Conservation (phyloP, 495 filamentous ascomycete genomes). For the Neurospora cerealis region DNA sequence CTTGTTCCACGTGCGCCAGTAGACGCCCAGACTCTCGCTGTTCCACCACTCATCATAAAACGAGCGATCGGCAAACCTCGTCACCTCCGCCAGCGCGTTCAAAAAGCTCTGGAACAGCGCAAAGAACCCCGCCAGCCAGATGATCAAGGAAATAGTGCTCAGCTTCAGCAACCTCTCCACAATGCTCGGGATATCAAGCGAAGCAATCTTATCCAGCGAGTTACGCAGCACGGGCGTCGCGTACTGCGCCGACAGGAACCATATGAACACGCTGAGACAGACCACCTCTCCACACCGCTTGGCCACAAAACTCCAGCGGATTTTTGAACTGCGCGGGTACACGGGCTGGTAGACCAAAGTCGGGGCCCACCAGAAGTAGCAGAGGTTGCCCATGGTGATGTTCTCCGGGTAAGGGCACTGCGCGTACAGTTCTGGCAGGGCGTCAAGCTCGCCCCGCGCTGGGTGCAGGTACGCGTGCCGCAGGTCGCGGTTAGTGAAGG, state of each 20-base stretch:
- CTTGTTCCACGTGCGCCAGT: constrained; percentile 97
- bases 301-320: constrained; percentile 76
- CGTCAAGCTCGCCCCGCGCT: constrained; percentile 41
- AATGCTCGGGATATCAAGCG: constrained; percentile 72
- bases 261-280: constrained; percentile 74
- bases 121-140: constrained; percentile 96
- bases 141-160: constrained; percentile 82
- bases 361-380: constrained; percentile 95
- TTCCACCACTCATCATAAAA: constrained; percentile 99
- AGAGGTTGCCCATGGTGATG: constrained; percentile 74
- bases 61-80: constrained; percentile 80
- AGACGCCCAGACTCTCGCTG: constrained; percentile 67
- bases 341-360: constrained; percentile 95
- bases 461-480: constrained; percentile 77
- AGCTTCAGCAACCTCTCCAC: constrained; percentile 88
- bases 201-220: constrained; percentile 73
- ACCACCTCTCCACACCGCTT: constrained; percentile 72
- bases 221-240: constrained; percentile 82
- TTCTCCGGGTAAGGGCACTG: constrained; percentile 84
- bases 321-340: constrained; percentile 68
- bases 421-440: constrained; percentile 69
- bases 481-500: constrained; percentile 92
- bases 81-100: constrained; percentile 85
- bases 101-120: constrained; percentile 84
- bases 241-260: constrained; percentile 88